Conservation (phyloP, 2,329 filamentous ascomycete genomes). For the Blastomyces parvus region DNA sequence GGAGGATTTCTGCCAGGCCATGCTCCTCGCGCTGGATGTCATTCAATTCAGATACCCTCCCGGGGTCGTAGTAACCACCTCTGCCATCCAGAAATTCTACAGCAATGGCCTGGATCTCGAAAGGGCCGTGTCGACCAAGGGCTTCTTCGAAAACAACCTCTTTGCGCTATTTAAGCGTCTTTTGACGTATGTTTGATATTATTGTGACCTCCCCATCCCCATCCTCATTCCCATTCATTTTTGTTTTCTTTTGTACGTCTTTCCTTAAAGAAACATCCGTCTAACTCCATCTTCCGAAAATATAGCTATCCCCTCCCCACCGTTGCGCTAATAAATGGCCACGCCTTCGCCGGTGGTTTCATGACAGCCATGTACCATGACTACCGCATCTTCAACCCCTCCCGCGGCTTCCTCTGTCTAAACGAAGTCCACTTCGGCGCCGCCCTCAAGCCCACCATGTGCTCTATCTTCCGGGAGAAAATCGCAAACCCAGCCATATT, state of each 20-base stretch:
- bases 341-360: conserved; percentile 71
- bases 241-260: neutral
- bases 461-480: conserved; percentile 64
- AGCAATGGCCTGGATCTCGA: conserved; percentile 72
- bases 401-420: conserved; percentile 63
- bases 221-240: neutral
- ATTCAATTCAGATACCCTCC: conserved; percentile 57
- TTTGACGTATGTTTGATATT: conserved; percentile 38
- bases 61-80: conserved; percentile 72
- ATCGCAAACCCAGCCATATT: conserved; percentile 45
- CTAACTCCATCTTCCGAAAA: neutral
- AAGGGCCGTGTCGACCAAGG: conserved; percentile 50
- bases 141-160: conserved; percentile 53
- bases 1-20: conserved; percentile 55
- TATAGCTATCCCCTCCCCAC: conserved; percentile 68
- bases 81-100: conserved; percentile 67
- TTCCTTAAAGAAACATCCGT: neutral
- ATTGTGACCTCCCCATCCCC: conserved; percentile 14
- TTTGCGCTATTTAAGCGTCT: conserved; percentile 58
- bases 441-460: conserved; percentile 65
- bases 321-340: conserved; percentile 67
- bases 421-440: conserved; percentile 76
- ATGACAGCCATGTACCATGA: conserved; percentile 77
- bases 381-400: conserved; percentile 66
- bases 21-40: conserved; percentile 64